These are phyloP conservation scores for Pontederia paniculata DNA, from an alignment of 176 grass and related monocot genomes.

Conservation along the genomic window DNA sequence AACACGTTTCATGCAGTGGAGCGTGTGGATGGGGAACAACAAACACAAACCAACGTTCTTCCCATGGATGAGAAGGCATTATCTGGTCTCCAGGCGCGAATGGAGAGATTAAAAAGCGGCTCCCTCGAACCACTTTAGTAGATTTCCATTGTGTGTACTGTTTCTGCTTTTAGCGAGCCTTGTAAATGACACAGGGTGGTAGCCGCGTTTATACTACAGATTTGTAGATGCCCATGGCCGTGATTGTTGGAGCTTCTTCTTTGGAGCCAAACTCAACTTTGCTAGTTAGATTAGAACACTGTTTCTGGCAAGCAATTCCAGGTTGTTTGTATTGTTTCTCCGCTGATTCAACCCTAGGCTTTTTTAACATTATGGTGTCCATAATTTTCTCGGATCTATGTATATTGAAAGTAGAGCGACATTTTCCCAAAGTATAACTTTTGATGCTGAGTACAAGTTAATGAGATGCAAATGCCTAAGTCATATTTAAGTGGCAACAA, in stretches of 20 bases:
- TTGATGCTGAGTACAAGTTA: no score
- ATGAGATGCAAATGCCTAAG: no score
- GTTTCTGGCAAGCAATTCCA: not conserved
- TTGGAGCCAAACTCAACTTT: not conserved
- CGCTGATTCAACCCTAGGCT: no score
- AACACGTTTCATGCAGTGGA: conserved; percentile 26
- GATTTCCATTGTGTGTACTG: conserved; percentile 22
- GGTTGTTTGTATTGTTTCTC: conserved; percentile 3
- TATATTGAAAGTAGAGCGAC: no score
- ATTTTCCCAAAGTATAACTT: no score
- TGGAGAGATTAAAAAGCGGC: conserved; percentile 94
- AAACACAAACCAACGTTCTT: conserved; percentile 48
- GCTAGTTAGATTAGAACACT: no score
- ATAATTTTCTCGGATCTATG: no score
- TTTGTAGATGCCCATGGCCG: not conserved
- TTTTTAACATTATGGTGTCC: no score
- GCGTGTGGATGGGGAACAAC: conserved; percentile 38
- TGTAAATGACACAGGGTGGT: conserved; percentile 46
- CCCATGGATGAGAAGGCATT: conserved; percentile 94
- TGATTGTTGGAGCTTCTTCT: not conserved
- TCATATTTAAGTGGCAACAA: no score
- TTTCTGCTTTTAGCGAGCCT: conserved; percentile 46
- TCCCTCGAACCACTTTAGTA: conserved; percentile 72
- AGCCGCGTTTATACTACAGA: not conserved
- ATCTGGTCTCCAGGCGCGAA: conserved; percentile 85